Evolutionary conservation across 169 alveolate species (phyloP), one percentile per base, ranked within the genome.

Genomic region (Eimeria necatrix): DNA sequence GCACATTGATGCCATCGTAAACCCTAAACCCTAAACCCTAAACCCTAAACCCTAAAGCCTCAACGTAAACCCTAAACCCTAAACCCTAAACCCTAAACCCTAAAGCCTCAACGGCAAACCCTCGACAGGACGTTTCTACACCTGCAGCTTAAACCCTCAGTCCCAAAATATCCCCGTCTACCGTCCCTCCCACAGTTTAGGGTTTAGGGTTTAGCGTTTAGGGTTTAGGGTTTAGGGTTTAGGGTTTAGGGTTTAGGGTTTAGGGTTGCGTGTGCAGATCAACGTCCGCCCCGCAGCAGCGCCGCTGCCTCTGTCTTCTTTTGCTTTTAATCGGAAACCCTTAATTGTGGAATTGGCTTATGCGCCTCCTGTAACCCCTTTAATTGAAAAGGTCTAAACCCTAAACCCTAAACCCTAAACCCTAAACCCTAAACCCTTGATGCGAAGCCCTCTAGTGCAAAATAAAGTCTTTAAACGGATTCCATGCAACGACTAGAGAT

Each of bases 181-280:
- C n/a, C n/a, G n/a, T n/a, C n/a, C n/a, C n/a, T n/a, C n/a, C n/a
- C n/a, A n/a, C n/a, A n/a, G 76, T 64, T 64, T 64, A 64, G 76
- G 76, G 76, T n/a, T 64, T 71, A 41, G 52, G 48, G 18, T 71
- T 26, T 71, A 71, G 84, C 52, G 53, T 24, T 24, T 24, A 73
- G 84, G 84, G 53, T 73, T 73, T 73, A 73, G 53, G 84, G 84
- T 73, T 73, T 73, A 73, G 53, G 84, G 84, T 78, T 78, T 78
- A 48, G 87, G 64, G 41, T 48, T 78, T 48, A 49, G 41, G 60
- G 46, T 18, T 78, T 46, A 32, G 41, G 41, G 41, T 32, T 32
- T 32, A n/a, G n/a, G n/a, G n/a, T n/a, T 71, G 6, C 22, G 20
- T 49, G n/a, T 48, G 22, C 86, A 76, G 86, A 76, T 76, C 9